These are phyloP conservation scores for Termitomyces sp. DNA, from an alignment of 768 basidiomycete species.

Conservation along the genomic window DNA sequence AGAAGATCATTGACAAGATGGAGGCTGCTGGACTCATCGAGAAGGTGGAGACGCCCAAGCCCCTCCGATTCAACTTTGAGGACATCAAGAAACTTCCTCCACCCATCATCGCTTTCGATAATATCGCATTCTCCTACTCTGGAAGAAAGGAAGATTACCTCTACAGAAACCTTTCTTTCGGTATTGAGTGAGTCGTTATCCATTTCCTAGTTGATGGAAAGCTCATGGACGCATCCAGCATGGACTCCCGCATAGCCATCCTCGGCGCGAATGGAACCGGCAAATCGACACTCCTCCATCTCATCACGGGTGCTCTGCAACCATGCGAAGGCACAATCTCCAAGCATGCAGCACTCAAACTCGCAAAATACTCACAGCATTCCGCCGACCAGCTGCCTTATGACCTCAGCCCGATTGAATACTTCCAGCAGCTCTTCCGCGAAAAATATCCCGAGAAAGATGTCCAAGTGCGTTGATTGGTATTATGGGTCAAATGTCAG, in stretches of 20 bases:
- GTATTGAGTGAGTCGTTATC: conserved; percentile 72
- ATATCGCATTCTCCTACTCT: conserved; percentile 94
- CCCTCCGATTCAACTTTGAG: conserved; percentile 93
- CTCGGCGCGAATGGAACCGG: conserved; percentile 96
- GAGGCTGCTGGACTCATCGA: conserved; percentile 97
- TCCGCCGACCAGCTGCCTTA: conserved; percentile 98
- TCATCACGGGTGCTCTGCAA: conserved; percentile 79
- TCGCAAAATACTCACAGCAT: conserved; percentile 99
- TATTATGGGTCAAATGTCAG: neutral
- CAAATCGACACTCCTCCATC: conserved; percentile 87
- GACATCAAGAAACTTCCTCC: conserved; percentile 91
- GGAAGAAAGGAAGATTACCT: conserved; percentile 85
- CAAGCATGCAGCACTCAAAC: conserved; percentile 85
- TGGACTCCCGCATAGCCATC: conserved; percentile 94
- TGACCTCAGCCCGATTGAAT: conserved; percentile 85
- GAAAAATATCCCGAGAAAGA: conserved; percentile 95
- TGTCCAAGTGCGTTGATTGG: conserved; percentile 38
- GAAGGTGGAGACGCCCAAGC: conserved; percentile 72
- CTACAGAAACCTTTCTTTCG: conserved; percentile 87
- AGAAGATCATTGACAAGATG: conserved; percentile 99
- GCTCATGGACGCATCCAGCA: conserved; percentile 31
- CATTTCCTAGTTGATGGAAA: neutral
- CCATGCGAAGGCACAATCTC: conserved; percentile 84
- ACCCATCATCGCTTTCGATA: conserved; percentile 94
- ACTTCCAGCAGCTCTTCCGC: conserved; percentile 79